Evolutionary conservation across 2,329 filamentous ascomycete genomes (phyloP), one percentile per base, ranked within the genome.

Genomic region (Colletotrichum agaves): DNA sequence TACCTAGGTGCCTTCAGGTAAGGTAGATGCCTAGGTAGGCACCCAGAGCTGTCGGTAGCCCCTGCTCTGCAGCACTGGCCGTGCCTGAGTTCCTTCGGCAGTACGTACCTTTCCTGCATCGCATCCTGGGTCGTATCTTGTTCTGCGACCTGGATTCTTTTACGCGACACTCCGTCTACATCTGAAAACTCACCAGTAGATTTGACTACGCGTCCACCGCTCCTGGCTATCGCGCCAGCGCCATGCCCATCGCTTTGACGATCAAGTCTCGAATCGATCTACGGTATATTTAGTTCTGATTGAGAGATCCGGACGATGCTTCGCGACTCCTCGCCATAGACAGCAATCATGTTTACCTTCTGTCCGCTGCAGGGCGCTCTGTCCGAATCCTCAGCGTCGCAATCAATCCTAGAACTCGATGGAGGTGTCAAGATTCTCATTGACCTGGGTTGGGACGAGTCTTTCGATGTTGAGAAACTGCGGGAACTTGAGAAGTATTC

Each of bases 321-420:
- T 64, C 23, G 13, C 61, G 53, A 63, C 47, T 33, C 35, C 43
- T 17, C 31, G 43, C 35, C 31, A 19, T 64, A 67, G 55, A 49
- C 53, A 31, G 17, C 46, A 47, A 67, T 3, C 74, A 99, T 99
- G 96, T 98, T 99, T 84, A 97, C 92, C 72, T 98, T 98, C 81
- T 97, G 92, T 75, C 90, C 96, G 52, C 85, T 99, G 65, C 90
- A 97, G 73, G 96, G 96, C 77, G 95, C 96, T 69, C 93, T 97
- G 75, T 94, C 93, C 58, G 88, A 92, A 72, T 96, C 93, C 52
- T 85, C 90, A 66, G 94, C 95, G 47, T 97, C 94, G 71, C 94
- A 98, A 78, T 98, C 96, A n/a, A 88, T 99, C 39, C 84, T 99
- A 53, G 95, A 98, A 83, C 91, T 99, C 63, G 96, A 99, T 82